Percentiles rank a stretch among this genome's conserved stretches.
Conservation (phyloP, 805 yeast genomes). For the Wickerhamomyces bisporus region DNA sequence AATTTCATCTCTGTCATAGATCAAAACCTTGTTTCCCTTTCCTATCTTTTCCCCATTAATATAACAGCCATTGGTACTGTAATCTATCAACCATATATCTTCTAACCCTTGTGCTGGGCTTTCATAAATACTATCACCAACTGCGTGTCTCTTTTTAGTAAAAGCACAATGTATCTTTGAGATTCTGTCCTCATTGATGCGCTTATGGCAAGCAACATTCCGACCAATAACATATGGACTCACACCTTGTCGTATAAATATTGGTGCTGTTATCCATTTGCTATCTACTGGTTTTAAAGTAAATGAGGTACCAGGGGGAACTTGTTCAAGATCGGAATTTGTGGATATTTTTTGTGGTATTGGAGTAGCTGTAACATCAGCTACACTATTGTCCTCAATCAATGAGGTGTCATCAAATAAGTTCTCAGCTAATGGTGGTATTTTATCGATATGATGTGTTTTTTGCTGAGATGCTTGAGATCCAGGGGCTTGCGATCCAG, state of each 20-base stretch:
- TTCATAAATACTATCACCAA: slow-evolving; percentile 51
- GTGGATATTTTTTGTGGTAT: slow-evolving; percentile 12
- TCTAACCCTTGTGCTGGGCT: slow-evolving; percentile 71
- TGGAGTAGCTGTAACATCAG: slow-evolving; percentile 2
- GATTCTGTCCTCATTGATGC: slow-evolving; percentile 66
- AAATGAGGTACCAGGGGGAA: slow-evolving; percentile 59
- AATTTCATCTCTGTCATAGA: slow-evolving; percentile 62
- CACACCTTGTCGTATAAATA: slow-evolving; percentile 61
- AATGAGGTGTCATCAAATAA: slow-evolving; percentile 20
- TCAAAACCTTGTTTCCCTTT: slow-evolving; percentile 53
- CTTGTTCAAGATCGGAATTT: slow-evolving; percentile 15
- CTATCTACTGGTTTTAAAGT: slow-evolving; percentile 47
- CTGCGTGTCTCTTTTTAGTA: slow-evolving; percentile 56
- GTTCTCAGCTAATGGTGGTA: slow-evolving; percentile 10
- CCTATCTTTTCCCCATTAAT: slow-evolving; percentile 58
- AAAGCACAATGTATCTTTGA: slow-evolving; percentile 82
- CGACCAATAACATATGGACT: slow-evolving; percentile 74
- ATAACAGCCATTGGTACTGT: slow-evolving; percentile 74
- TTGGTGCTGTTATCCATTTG: slow-evolving; percentile 41
- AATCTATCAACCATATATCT: slow-evolving; percentile 76
- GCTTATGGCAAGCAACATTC: slow-evolving; percentile 52
- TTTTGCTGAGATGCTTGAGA: slow-evolving; percentile 8
- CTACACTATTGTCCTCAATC: slow-evolving; percentile 10
- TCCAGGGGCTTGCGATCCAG: slow-evolving; percentile 1
- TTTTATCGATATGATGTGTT: slow-evolving; percentile 1